phyloP scores from a whole-genome alignment of 257 asterid species.

The Solanum sejunctum region DNA sequence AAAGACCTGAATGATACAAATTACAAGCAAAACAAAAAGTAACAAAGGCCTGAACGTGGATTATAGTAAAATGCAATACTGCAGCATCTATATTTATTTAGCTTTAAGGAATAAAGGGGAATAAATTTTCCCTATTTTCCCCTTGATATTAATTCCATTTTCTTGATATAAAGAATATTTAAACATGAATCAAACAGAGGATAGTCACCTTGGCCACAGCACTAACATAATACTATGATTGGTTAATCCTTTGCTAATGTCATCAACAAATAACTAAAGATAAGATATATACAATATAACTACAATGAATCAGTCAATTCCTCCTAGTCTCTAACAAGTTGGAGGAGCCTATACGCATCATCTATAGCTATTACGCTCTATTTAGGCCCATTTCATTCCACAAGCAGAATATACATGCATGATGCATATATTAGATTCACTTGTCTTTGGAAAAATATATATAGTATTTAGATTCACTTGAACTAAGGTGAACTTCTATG shows the following conservation, averaged over 20 bases:
- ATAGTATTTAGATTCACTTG: not conserved
- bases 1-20: not conserved
- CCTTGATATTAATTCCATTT: not conserved
- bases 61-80: not conserved
- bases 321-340: not conserved
- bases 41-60: not conserved
- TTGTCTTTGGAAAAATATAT: not conserved
- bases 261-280: not conserved
- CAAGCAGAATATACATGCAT: not conserved
- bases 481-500: not conserved
- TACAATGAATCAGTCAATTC: not conserved
- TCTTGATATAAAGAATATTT: not conserved
- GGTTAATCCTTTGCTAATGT: not conserved
- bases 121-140: not conserved
- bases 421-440: not conserved
- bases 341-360: not conserved
- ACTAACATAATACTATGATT: not conserved
- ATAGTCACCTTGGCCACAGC: not conserved
- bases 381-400: not conserved
- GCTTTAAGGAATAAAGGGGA: not conserved
- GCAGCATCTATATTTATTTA: not conserved
- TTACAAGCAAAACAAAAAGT: not conserved
- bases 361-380: not conserved
- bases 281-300: not conserved
- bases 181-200: not conserved